Conservation (phyloP, 805 yeast species). For the Metschnikowia corniflorae region DNA sequence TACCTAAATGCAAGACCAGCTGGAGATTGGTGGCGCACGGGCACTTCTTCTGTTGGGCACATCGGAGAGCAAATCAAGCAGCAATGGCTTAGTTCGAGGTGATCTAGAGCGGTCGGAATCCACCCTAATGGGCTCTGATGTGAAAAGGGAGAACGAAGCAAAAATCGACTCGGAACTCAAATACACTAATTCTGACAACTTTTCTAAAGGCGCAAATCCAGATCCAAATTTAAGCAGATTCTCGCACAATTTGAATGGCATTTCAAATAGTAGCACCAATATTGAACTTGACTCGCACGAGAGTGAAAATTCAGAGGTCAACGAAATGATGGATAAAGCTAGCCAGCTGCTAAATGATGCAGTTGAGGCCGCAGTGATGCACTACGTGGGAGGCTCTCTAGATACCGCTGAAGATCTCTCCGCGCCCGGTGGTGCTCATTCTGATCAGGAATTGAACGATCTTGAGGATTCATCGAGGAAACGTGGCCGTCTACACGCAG, state of each 20-base stretch:
- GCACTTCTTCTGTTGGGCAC: slow-evolving; percentile 42
- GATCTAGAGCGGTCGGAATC: too few species aligned
- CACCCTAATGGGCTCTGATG: too few species aligned
- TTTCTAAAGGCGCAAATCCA: too few species aligned
- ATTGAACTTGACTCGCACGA: not conserved
- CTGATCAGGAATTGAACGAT: slow-evolving; percentile 2
- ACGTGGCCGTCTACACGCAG: slow-evolving; percentile 22
- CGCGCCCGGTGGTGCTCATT: slow-evolving; percentile 1
- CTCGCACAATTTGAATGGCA: too few species aligned
- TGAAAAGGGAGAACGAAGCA: too few species aligned
- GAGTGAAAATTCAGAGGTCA: slow-evolving; percentile 3
- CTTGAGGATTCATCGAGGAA: slow-evolving; percentile 18
- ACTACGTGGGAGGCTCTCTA: slow-evolving; percentile 63
- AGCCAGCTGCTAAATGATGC: slow-evolving; percentile 45
- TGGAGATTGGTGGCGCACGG: slow-evolving; percentile 45
- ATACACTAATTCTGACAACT: too few species aligned
- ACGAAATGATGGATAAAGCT: slow-evolving; percentile 23
- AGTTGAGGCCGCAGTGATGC: slow-evolving; percentile 78
- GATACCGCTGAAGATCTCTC: slow-evolving; percentile 22
- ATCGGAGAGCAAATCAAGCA: too few species aligned
- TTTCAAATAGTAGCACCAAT: too few species aligned
- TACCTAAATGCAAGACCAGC: slow-evolving; percentile 30
- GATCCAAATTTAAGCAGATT: too few species aligned
- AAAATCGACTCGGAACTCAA: too few species aligned
- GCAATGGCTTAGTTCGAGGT: too few species aligned